Base-by-base conservation (phyloP, 495 filamentous ascomycete genomes). In the Geopyxis carbonaria region DNA sequence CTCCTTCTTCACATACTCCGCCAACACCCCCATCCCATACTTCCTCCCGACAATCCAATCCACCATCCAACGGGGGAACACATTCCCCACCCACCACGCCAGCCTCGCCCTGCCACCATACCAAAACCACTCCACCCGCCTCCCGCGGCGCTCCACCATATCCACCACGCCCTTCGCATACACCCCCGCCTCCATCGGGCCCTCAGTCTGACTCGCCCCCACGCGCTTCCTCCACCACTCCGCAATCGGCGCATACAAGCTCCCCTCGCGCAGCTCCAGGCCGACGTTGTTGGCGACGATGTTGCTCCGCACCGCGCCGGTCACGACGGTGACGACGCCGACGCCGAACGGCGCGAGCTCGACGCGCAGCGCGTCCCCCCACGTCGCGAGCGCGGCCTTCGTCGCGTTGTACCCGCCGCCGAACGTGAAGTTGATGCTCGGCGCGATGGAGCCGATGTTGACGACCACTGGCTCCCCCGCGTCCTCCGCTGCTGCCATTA, bases 331-430 rank as follows among this genome's bases (percentile, higher is more conserved):
- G 13, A 68, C 48, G 14, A 64, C 64, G 23, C 57, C 45, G 15
- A 72, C 57, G 22, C 61, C 59, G 22, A 73, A 62, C 2, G 71
- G 66, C 3, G 57, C 58, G 5, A 76, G 59, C 49, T 76, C 70
- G 13, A 68, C 46, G 4, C 68, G 61, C 22, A 74, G 40, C 4
- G 58, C 61, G 4, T 64, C 59, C 7, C 55, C 51, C n/a, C 65
- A 53, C 15, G 58, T 54, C 25, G 64, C 53, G 1, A 68, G 48
- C 5, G 72, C 69, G 0, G 62, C 64, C 49, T 75, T 76, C 37
- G 61, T 66, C 7, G 68, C 65, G 42, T 61, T 63, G 54, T 73
- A 73, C 19, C 57, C 57, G 19, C 49, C 50, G 31, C 59, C 56
- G 42, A 59, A 69, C 19, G 62, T 59, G 9, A 65, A 47, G 37